Conservation (phyloP, 768 basidiomycete genomes). For the Tulasnella sp. region DNA sequence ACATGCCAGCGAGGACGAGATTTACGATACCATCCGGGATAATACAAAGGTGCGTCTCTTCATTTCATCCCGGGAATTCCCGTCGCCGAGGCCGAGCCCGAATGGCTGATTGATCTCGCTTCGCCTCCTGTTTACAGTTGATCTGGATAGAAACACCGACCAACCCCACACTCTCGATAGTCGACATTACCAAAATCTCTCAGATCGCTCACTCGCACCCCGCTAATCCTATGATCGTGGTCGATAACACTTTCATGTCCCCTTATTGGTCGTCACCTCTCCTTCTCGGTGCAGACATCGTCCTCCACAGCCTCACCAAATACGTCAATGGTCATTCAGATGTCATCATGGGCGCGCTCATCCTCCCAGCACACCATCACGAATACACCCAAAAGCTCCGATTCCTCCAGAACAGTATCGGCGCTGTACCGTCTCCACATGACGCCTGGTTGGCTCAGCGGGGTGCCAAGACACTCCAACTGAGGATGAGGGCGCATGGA, state of each 20-base stretch:
- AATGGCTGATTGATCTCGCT: too few relatives aligned
- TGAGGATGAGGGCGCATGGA: slow-evolving; percentile 83
- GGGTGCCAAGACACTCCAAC: slow-evolving; percentile 80
- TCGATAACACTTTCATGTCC: slow-evolving; percentile 92
- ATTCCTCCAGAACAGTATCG: slow-evolving; percentile 85
- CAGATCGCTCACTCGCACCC: slow-evolving; percentile 49
- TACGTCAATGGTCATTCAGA: slow-evolving; percentile 93
- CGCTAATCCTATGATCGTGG: slow-evolving; percentile 58
- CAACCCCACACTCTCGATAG: slow-evolving; percentile 83
- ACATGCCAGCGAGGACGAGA: slow-evolving; percentile 47
- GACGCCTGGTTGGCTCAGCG: slow-evolving; percentile 88
- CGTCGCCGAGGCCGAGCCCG: neutral
- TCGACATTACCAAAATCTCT: slow-evolving; percentile 66
- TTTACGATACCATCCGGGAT: slow-evolving; percentile 52
- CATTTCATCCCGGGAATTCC: neutral
- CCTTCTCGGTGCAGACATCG: slow-evolving; percentile 70
- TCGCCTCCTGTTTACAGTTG: slow-evolving; percentile 37
- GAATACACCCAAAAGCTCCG: slow-evolving; percentile 47
- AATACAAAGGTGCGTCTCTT: slow-evolving; percentile 64
- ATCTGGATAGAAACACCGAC: slow-evolving; percentile 95
- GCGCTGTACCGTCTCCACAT: slow-evolving; percentile 73
- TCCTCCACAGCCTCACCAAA: slow-evolving; percentile 52
- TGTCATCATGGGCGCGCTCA: slow-evolving; percentile 78
- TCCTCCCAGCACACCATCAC: slow-evolving; percentile 33
- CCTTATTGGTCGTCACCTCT: slow-evolving; percentile 88